Evolutionary conservation across 176 grass and related monocot species (phyloP).

Genomic region (Oryza brachyantha): DNA sequence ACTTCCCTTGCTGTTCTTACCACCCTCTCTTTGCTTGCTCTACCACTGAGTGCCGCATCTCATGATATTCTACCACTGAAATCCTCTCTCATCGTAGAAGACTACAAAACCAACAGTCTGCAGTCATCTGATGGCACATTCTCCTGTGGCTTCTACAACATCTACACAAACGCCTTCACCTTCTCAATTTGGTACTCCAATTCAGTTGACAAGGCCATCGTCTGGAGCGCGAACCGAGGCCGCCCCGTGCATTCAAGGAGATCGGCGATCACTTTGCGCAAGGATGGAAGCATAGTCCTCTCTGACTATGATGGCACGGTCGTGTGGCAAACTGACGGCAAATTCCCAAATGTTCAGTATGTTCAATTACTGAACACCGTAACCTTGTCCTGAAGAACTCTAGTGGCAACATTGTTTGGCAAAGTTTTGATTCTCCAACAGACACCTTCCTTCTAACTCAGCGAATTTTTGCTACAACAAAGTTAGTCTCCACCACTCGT

Average conservation of each 20-base stretch:
- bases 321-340: slow-evolving; percentile 23
- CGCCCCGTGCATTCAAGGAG: slow-evolving; percentile 30
- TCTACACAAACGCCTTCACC: slow-evolving; percentile 34
- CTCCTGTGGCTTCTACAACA: slow-evolving; percentile 30
- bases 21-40: slow-evolving; percentile 8
- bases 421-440: slow-evolving; percentile 41
- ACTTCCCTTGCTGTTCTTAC: not conserved
- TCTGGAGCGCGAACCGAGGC: slow-evolving; percentile 48
- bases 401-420: slow-evolving; percentile 15
- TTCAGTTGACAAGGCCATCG: not conserved
- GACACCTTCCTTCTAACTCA: slow-evolving; percentile 40
- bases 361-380: slow-evolving; percentile 30
- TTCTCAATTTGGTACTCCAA: slow-evolving; percentile 43
- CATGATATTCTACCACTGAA: slow-evolving; percentile 2
- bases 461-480: not conserved
- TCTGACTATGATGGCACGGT: slow-evolving; percentile 32
- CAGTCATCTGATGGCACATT: slow-evolving; percentile 31
- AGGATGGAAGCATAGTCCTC: slow-evolving; percentile 36
- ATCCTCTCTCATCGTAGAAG: slow-evolving; percentile 11
- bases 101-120: slow-evolving; percentile 20
- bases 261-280: slow-evolving; percentile 21
- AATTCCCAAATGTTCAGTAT: not conserved
- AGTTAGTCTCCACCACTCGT: slow-evolving; percentile 33
- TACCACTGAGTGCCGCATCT: not conserved
- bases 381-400: slow-evolving; percentile 45